A percentile compares a stretch with the other conserved stretches of the same genome.
Evolutionary conservation across 2,329 filamentous ascomycete genomes (phyloP).

Genomic region (Colletotrichum shisoi): DNA sequence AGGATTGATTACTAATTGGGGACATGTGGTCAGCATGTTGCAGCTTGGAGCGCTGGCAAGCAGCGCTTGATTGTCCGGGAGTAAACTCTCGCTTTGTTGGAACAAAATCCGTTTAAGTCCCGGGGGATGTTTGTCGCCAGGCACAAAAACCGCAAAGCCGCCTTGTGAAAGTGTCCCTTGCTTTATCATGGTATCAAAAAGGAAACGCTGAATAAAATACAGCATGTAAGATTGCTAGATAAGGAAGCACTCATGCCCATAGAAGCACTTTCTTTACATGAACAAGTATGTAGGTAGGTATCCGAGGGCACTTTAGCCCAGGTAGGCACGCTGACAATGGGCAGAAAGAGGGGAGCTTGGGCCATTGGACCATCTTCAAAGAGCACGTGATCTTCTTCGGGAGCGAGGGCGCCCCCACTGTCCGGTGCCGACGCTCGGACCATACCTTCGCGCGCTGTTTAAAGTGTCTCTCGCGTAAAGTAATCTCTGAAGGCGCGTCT

Average conservation of each 20-base stretch:
- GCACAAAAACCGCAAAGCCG: neutral
- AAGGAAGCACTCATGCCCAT: neutral
- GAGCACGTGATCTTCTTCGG: neutral
- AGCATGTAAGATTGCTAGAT: neutral
- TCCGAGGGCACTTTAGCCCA: neutral
- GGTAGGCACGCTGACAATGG: too few relatives aligned
- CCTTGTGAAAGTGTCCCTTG: neutral
- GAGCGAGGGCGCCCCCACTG: neutral
- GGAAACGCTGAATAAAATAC: neutral
- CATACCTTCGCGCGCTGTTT: conserved; percentile 24
- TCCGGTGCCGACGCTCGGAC: conserved; percentile 10
- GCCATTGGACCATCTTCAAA: neutral
- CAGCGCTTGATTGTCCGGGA: neutral
- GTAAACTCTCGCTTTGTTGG: neutral
- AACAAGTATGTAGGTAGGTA: too few relatives aligned
- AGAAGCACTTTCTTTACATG: neutral
- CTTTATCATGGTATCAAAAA: too few relatives aligned
- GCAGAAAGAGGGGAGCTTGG: neutral
- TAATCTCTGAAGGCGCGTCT: conserved; percentile 29
- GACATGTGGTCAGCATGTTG: neutral
- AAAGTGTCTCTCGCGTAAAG: conserved; percentile 37
- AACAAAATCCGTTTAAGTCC: neutral
- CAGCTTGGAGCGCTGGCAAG: neutral
- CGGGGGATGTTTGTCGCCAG: too few relatives aligned
- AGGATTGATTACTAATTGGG: conserved; percentile 25